Conservation (phyloP, 495 filamentous ascomycete genomes). For the Aspergillus coremiiformis region DNA sequence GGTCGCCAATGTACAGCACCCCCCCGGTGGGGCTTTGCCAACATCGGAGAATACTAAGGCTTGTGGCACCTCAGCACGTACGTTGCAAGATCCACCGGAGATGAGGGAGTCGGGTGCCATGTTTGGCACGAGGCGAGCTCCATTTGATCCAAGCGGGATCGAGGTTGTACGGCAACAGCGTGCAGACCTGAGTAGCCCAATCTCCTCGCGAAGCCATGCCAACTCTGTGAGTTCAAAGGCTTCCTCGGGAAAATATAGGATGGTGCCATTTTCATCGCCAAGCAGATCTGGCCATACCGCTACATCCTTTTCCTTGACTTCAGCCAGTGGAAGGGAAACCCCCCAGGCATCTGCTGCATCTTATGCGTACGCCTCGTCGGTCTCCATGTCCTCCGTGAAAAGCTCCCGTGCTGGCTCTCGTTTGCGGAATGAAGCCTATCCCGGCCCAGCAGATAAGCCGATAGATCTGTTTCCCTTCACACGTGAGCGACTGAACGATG, state of each 20-base stretch:
- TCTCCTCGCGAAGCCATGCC: constrained; percentile 55
- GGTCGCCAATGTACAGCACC: constrained; percentile 77
- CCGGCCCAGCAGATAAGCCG: constrained; percentile 53
- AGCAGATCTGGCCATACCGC: constrained; percentile 40
- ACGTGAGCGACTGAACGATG: constrained; percentile 67
- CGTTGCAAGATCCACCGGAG: constrained; percentile 30
- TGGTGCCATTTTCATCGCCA: constrained; percentile 31
- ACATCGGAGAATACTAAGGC: constrained; percentile 60
- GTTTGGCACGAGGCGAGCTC: constrained; percentile 25
- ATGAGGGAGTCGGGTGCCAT: constrained; percentile 23
- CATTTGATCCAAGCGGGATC: constrained; percentile 35
- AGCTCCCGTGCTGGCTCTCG: constrained; percentile 61
- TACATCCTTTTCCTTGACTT: constrained; percentile 40
- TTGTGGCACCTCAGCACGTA: constrained; percentile 24
- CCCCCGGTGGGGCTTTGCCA: constrained; percentile 64
- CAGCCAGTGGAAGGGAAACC: constrained; percentile 28
- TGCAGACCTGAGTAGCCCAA: constrained; percentile 54
- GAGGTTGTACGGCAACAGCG: constrained; percentile 45
- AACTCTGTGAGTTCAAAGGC: constrained; percentile 51
- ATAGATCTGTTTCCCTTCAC: constrained; percentile 61
- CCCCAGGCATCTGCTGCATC: constrained; percentile 32
- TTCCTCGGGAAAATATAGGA: constrained; percentile 38
- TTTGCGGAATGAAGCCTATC: constrained; percentile 73
- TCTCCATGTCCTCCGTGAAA: constrained; percentile 58
- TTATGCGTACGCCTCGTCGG: constrained; percentile 40